Evolutionary conservation across 805 yeast species (phyloP).

Genomic region (Metschnikowia shivogae): DNA sequence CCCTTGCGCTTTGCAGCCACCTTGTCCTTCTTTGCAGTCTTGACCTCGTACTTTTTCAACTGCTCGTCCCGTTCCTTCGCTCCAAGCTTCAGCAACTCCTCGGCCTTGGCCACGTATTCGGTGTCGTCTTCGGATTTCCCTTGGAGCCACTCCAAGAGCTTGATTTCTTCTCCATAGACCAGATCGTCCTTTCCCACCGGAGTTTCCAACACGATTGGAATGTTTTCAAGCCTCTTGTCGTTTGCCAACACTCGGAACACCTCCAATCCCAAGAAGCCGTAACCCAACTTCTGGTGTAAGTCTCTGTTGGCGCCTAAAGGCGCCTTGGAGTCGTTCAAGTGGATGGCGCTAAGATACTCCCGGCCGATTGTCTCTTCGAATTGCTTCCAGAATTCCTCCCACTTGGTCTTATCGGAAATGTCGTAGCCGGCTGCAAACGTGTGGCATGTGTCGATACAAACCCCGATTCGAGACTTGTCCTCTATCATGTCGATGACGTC

Average conservation of each 20-base stretch:
- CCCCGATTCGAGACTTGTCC: conserved; percentile 83
- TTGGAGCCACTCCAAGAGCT: conserved; percentile 75
- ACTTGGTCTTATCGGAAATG: conserved; percentile 54
- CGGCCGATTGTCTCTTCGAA: conserved; percentile 75
- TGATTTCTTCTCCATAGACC: conserved; percentile 75
- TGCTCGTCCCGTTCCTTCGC: conserved; percentile 67
- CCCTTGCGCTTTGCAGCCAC: conserved; percentile 15
- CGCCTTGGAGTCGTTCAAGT: conserved; percentile 91
- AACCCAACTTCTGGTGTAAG: conserved; percentile 83
- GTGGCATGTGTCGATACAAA: conserved; percentile 95
- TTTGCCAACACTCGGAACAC: conserved; percentile 77
- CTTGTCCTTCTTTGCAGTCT: conserved; percentile 32
- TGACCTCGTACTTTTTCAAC: conserved; percentile 58
- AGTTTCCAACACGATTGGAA: conserved; percentile 86
- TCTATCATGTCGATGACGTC: conserved; percentile 76
- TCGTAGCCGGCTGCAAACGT: conserved; percentile 96
- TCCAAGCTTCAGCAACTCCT: conserved; percentile 55
- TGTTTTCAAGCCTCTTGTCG: conserved; percentile 50
- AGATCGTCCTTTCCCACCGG: conserved; percentile 68
- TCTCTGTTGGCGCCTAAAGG: conserved; percentile 89
- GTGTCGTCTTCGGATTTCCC: conserved; percentile 51
- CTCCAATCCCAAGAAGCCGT: conserved; percentile 86
- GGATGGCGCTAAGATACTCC: conserved; percentile 73
- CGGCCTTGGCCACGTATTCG: conserved; percentile 48
- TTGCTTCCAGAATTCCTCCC: conserved; percentile 64